Evolutionary conservation across 176 grass and related monocot genomes (phyloP).

Genomic region (Carex myosuroides): DNA sequence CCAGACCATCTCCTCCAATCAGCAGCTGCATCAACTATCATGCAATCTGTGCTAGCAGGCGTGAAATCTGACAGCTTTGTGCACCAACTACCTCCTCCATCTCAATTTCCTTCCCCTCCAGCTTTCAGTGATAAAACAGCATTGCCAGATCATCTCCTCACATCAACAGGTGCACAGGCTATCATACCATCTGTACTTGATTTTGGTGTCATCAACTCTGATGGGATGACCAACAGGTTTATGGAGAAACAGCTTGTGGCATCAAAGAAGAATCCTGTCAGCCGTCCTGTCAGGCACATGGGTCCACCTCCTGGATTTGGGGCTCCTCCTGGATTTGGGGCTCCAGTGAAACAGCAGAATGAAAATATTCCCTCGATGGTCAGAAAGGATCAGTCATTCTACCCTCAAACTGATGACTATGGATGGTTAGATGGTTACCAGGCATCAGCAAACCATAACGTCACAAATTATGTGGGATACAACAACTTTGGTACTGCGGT

Average conservation of each 20-base stretch:
- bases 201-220: conserved; percentile 39
- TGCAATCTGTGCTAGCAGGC: conserved; percentile 15
- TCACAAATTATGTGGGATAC: conserved; percentile 24
- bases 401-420: conserved; percentile 56
- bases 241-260: conserved; percentile 27
- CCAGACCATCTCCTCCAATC: neutral
- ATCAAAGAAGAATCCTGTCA: conserved; percentile 67
- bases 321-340: conserved; percentile 33
- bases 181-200: conserved; percentile 38
- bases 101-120: conserved; percentile 17
- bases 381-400: conserved; percentile 21
- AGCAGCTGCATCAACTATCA: neutral
- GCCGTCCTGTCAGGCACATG: conserved; percentile 55
- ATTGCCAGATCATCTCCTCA: conserved; percentile 4
- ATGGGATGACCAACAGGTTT: conserved; percentile 29
- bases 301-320: conserved; percentile 62
- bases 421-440: conserved; percentile 58
- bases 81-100: conserved; percentile 19
- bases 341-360: conserved; percentile 44
- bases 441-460: conserved; percentile 24
- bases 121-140: conserved; percentile 9
- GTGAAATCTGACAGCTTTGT: neutral
- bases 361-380: conserved; percentile 27
- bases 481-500: conserved; percentile 13
- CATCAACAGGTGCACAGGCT: conserved; percentile 29